A percentile compares a stretch with the other conserved stretches of the same genome.
These are phyloP conservation scores for Tephrocybe sp. DNA, from an alignment of 768 basidiomycete species.

Conservation along the genomic window DNA sequence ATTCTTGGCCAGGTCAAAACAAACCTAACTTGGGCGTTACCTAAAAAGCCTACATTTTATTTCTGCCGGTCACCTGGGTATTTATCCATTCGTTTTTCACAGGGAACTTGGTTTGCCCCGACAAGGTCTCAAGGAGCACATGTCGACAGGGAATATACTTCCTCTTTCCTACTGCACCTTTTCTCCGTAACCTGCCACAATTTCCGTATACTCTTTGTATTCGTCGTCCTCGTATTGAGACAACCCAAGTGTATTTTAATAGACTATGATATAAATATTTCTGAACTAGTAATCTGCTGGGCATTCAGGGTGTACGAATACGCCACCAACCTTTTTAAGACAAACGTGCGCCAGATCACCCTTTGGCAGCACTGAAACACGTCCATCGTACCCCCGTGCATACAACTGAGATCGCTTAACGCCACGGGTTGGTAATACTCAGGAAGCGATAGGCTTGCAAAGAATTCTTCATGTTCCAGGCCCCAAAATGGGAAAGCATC, in stretches of 20 bases:
- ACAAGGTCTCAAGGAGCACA: slow-evolving; percentile 16
- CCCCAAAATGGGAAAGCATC: neutral
- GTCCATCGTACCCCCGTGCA: neutral
- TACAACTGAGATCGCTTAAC: neutral
- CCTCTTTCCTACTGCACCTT: slow-evolving; percentile 13
- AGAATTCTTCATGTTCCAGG: neutral
- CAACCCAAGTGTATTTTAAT: slow-evolving; percentile 38
- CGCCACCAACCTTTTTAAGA: neutral
- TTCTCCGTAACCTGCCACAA: slow-evolving; percentile 9
- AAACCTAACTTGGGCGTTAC: slow-evolving; percentile 12
- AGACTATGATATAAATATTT: slow-evolving; percentile 34
- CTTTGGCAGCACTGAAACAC: neutral
- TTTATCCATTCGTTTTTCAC: slow-evolving; percentile 42
- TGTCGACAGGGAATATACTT: slow-evolving; percentile 16
- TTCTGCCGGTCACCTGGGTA: slow-evolving; percentile 38
- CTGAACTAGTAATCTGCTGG: slow-evolving; percentile 11
- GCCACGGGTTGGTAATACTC: neutral
- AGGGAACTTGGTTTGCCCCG: slow-evolving; percentile 20
- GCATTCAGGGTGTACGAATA: neutral
- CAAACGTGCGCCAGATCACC: neutral
- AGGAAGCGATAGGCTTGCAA: neutral
- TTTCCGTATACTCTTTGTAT: slow-evolving; percentile 29
- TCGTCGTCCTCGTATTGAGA: slow-evolving; percentile 33
- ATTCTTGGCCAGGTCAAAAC: slow-evolving; percentile 9
- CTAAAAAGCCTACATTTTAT: slow-evolving; percentile 20